Percentiles rank a stretch among this genome's conserved stretches.
phyloP scores from a whole-genome alignment of 257 asterid species.

The Misopates orontium region DNA sequence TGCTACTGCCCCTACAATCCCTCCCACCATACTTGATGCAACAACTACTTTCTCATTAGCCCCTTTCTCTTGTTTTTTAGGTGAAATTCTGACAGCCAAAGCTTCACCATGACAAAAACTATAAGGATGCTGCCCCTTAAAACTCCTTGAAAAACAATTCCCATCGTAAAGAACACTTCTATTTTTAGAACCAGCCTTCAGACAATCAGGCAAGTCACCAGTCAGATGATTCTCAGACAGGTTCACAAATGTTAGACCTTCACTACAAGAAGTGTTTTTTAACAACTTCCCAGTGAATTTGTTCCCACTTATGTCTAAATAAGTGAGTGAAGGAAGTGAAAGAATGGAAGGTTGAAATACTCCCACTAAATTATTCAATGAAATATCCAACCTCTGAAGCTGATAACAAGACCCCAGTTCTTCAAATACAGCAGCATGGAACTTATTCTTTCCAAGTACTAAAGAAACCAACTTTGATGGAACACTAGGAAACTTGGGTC shows the following conservation, averaged over 20 bases:
- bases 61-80: constrained; percentile 35
- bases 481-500: constrained; percentile 64
- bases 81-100: constrained; percentile 72
- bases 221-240: constrained; percentile 63
- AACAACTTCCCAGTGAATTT: constrained; percentile 66
- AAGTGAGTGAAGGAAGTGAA: constrained; percentile 57
- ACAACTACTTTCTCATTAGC: constrained; percentile 49
- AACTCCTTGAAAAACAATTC: constrained; percentile 55
- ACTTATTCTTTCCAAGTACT: constrained; percentile 60
- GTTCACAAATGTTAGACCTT: constrained; percentile 47
- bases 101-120: constrained; percentile 74
- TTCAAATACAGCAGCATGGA: constrained; percentile 48
- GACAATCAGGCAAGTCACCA: constrained; percentile 78
- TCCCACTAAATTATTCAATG: constrained; percentile 59
- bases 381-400: constrained; percentile 61
- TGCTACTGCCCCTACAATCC: constrained; percentile 50
- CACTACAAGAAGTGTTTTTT: constrained; percentile 59
- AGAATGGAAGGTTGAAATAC: constrained; percentile 48
- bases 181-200: constrained; percentile 21
- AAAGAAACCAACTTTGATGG: constrained; percentile 60
- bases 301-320: constrained; percentile 67
- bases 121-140: constrained; percentile 49
- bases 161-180: constrained; percentile 47
- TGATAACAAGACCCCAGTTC: constrained; percentile 52
- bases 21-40: constrained; percentile 70